These are phyloP conservation scores for Herpotrichia juniperi DNA, from an alignment of 2,329 filamentous ascomycete genomes.

Conservation along the genomic window DNA sequence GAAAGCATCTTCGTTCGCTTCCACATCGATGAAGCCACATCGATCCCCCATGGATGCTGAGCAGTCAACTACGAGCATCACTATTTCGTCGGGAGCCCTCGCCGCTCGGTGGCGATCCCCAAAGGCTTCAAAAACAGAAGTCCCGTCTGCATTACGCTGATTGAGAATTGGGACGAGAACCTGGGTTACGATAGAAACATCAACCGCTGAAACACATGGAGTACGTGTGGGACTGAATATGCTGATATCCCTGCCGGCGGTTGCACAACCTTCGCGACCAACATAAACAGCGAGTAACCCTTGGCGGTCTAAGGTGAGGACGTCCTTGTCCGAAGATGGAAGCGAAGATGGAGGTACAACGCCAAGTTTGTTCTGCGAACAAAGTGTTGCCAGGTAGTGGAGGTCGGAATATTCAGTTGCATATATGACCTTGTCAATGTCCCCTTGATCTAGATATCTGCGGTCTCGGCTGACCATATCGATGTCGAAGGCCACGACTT, in stretches of 20 bases:
- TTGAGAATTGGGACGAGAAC: conserved; percentile 40
- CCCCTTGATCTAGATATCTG: conserved; percentile 22
- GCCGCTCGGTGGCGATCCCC: conserved; percentile 33
- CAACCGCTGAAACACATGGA: conserved; percentile 34
- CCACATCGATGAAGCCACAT: conserved; percentile 39
- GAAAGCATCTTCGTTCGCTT: conserved; percentile 19
- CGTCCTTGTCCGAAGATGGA: conserved; percentile 34
- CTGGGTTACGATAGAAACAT: conserved; percentile 44
- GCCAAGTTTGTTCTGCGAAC: conserved; percentile 35
- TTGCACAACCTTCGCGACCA: conserved; percentile 39
- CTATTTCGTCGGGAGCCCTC: conserved; percentile 39
- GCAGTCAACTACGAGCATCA: conserved; percentile 44
- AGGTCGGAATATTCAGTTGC: conserved; percentile 28
- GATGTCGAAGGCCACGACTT: conserved; percentile 28
- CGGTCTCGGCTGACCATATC: conserved; percentile 13
- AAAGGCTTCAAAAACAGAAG: conserved; percentile 39
- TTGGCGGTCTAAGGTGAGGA: conserved; percentile 42
- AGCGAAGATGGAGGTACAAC: conserved; percentile 35
- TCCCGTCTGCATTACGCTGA: conserved; percentile 37
- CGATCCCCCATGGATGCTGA: conserved; percentile 37
- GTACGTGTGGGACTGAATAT: conserved; percentile 38
- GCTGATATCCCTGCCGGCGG: conserved; percentile 38
- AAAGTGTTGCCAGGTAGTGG: conserved; percentile 35
- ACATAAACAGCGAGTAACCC: conserved; percentile 44
- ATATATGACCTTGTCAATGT: conserved; percentile 18